Percentiles rank a stretch among this genome's conserved stretches.
Evolutionary conservation across 495 filamentous ascomycete genomes (phyloP).

Genomic region (Aspergillus leporis): DNA sequence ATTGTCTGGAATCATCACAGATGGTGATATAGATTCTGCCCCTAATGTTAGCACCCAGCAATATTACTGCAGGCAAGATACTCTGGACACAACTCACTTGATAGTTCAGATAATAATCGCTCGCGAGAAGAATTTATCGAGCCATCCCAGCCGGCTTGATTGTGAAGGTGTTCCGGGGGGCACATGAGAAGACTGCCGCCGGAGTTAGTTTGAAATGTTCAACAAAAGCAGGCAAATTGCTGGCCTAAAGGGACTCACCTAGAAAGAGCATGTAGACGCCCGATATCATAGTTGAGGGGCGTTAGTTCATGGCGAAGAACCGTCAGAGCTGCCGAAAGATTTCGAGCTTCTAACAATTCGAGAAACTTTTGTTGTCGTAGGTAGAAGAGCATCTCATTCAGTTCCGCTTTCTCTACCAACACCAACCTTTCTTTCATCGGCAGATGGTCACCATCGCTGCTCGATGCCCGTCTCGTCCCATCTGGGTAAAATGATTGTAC

Average conservation of each 20-base stretch:
- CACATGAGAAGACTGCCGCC: slow-evolving; percentile 79
- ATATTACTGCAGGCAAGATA: neutral
- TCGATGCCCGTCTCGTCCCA: slow-evolving; percentile 48
- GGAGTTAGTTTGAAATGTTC: slow-evolving; percentile 16
- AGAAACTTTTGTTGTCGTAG: slow-evolving; percentile 93
- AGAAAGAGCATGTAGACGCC: slow-evolving; percentile 77
- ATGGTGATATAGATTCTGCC: slow-evolving; percentile 85
- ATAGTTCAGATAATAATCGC: slow-evolving; percentile 75
- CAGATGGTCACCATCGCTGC: slow-evolving; percentile 28
- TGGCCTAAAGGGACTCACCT: slow-evolving; percentile 50
- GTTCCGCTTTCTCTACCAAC: slow-evolving; percentile 58
- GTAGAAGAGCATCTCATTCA: slow-evolving; percentile 69
- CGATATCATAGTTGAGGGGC: slow-evolving; percentile 77
- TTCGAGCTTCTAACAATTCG: slow-evolving; percentile 77
- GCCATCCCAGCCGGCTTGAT: slow-evolving; percentile 87
- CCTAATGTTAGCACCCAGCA: slow-evolving; percentile 2
- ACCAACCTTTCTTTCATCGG: slow-evolving; percentile 40
- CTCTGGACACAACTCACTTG: slow-evolving; percentile 56
- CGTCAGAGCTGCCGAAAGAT: slow-evolving; percentile 70
- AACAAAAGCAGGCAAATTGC: neutral
- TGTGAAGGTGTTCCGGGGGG: slow-evolving; percentile 73
- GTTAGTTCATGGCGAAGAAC: slow-evolving; percentile 88
- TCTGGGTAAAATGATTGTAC: slow-evolving; percentile 58
- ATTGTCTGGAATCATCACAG: slow-evolving; percentile 97
- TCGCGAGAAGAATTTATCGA: slow-evolving; percentile 75